Base-by-base conservation (phyloP, 176 grass and related monocot genomes). In the Carex littledalei region DNA sequence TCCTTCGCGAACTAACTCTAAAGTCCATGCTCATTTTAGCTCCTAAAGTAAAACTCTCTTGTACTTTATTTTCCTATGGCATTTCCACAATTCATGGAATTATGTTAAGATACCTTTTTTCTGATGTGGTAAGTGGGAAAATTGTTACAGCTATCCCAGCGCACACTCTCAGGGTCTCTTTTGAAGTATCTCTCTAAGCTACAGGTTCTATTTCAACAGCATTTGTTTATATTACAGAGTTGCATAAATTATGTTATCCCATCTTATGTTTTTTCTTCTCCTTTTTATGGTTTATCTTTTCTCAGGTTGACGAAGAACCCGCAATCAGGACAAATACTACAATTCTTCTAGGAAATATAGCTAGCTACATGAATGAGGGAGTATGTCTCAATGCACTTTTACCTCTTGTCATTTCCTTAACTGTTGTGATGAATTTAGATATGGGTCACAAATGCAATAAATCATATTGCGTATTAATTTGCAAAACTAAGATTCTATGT, bases 181-280 rank as follows among this genome's bases (percentile, higher is more conserved):
- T 89, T 99, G 91, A 99, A 99, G 84, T 99, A 95, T 89, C 93
- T 99, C 35, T 95, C 96, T 85, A 99, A 99, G 85, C 89, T 99
- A 73, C 96, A 99, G 96, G 96, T 95, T 79, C 67, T 86, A 15
- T 66, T 89, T 87, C 49, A 63, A 54, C 52, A 76, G 52, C 18
- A 21, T 37, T 20, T 73, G 12, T 85, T 75, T 68, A 13, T 85
- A 73, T 37, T 60, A 43, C 43, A 85, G 7, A 59, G 22, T 76
- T 60, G 14, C 54, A 73, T 57, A 16, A 75, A 41, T 75, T 60
- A 85, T 76, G 17, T 47, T 62, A 56, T 75, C 41, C 14, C 26
- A 67, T 47, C 22, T 21, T 41, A 34, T 34, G 59, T 57, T 35
- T 63, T 16, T 56, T 80, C 15, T 15, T 58, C 37, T 39, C 37